A percentile compares a stretch with the other conserved stretches of the same genome.
Evolutionary conservation across 1,139 yeast species (phyloP).

Genomic region (Sugiyamaella japonica): DNA sequence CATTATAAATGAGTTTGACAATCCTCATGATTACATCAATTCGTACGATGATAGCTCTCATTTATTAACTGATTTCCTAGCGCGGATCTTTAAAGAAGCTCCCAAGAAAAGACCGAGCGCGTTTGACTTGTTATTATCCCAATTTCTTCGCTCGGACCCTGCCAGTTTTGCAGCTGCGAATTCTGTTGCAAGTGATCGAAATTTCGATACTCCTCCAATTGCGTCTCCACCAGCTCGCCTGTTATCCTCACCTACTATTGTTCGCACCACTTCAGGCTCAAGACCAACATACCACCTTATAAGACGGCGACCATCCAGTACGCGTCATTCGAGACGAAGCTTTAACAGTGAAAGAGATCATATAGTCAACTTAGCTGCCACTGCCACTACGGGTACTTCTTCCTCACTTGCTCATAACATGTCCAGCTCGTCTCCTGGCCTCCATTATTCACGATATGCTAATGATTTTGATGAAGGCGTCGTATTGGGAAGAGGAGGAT

Average conservation of each 20-base stretch:
- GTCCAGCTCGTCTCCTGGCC: not conserved
- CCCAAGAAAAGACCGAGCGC: constrained; percentile 78
- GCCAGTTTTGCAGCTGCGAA: constrained; percentile 15
- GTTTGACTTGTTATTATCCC: constrained; percentile 77
- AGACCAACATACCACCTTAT: constrained; percentile 7
- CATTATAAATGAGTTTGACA: constrained; percentile 51
- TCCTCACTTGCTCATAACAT: not conserved
- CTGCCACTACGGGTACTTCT: not conserved
- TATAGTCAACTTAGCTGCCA: not conserved
- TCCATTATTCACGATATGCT: constrained; percentile 55
- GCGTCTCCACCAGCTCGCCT: not conserved
- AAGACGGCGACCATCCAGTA: constrained; percentile 1
- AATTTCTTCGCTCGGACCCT: constrained; percentile 68
- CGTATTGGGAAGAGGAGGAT: constrained; percentile 91
- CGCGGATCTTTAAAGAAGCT: constrained; percentile 62
- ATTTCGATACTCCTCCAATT: constrained; percentile 3
- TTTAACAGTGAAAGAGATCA: constrained; percentile 18
- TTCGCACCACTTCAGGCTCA: constrained; percentile 6
- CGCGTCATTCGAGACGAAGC: constrained; percentile 18
- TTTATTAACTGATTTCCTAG: constrained; percentile 63
- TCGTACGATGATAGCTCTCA: constrained; percentile 48
- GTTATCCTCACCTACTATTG: constrained; percentile 5
- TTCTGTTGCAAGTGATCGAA: not conserved
- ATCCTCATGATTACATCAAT: constrained; percentile 63
- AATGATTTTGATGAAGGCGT: constrained; percentile 94